Evolutionary conservation across 108 stramenopile species (phyloP), one percentile per base, ranked within the genome.

Genomic region (Nitzschia sp.): DNA sequence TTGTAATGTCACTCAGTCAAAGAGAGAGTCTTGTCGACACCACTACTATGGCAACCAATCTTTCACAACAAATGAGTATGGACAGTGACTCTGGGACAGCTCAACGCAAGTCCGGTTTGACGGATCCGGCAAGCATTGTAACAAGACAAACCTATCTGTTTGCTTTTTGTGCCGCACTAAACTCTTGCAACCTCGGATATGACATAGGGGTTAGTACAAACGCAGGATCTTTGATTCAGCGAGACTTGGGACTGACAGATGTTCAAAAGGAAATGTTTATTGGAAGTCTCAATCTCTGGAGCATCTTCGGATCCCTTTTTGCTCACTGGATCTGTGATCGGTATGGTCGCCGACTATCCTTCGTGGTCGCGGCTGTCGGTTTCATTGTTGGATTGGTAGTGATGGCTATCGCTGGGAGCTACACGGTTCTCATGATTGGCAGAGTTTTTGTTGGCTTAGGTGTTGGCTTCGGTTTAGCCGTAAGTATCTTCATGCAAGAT

Each of bases 381-480:
- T 92, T 95, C 63, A 86, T 95, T 53, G 58, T 87, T 60, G 91
- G 94, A 0, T 58, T 77, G 14, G 40, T 85, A 14, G 73, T 87
- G 17, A 77, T 75, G 53, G 63, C 77, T 54, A 46, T 53, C 7
- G 79, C 90, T 9, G 52, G 51, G 0, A 53, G 51, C 5, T 95
- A 74, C 72, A 57, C 71, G 8, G 34, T 54, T 6, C 64, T 95
- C 20, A 93, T 95, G 91, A n/a, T 90, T 20, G 90, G 90, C 8
- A 78, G 94, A 39, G 64, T 82, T 7, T 83, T 93, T 70, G 80
- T 89, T 10, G 94, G 94, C 7, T 67, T 90, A 25, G 94, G 90
- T 38, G 87, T 93, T 51, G 94, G 94, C 15, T 80, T 91, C 68
- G 91, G 91, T 15, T 64, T 95, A 39, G 89, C 89, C 52, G 70